Percentiles rank a stretch among this genome's conserved stretches.
Conservation (phyloP, 73 alveolate genomes). For the Paramecium sonneborni region DNA sequence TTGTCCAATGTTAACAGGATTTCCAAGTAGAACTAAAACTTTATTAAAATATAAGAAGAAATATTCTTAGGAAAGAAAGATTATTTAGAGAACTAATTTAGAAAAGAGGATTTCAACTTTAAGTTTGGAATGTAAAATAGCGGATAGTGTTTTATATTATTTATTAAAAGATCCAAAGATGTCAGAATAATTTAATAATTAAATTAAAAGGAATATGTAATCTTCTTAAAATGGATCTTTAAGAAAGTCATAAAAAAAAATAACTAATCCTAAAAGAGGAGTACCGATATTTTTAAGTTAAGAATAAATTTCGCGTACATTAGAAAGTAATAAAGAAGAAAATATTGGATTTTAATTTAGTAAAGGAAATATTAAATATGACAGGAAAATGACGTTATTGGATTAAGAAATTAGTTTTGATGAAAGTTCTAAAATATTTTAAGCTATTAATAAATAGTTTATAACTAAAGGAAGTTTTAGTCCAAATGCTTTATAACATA, state of each 20-base stretch:
- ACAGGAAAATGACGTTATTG: background rate
- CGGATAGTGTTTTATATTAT: slow-evolving; percentile 17
- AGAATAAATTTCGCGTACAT: background rate
- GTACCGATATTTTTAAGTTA: background rate
- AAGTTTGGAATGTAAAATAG: background rate
- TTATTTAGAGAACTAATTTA: background rate
- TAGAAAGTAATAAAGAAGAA: background rate
- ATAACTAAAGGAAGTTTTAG: background rate
- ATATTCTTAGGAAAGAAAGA: background rate
- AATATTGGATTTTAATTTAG: background rate
- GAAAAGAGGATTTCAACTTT: background rate
- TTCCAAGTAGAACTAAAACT: slow-evolving; percentile 37
- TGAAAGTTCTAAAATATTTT: background rate
- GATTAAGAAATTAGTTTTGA: background rate
- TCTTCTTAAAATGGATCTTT: background rate
- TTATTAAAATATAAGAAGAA: background rate
- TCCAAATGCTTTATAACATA: background rate
- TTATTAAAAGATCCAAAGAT: background rate
- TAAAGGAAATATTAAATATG: background rate
- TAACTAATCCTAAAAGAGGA: background rate
- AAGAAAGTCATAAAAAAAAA: background rate
- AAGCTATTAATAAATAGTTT: background rate
- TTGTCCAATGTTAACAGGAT: slow-evolving; percentile 49
- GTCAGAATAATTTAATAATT: background rate
- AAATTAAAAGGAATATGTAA: background rate